These are phyloP conservation scores for Stachybotrys chlorohalonatus DNA, from an alignment of 2,329 filamentous ascomycete species.

Conservation along the genomic window DNA sequence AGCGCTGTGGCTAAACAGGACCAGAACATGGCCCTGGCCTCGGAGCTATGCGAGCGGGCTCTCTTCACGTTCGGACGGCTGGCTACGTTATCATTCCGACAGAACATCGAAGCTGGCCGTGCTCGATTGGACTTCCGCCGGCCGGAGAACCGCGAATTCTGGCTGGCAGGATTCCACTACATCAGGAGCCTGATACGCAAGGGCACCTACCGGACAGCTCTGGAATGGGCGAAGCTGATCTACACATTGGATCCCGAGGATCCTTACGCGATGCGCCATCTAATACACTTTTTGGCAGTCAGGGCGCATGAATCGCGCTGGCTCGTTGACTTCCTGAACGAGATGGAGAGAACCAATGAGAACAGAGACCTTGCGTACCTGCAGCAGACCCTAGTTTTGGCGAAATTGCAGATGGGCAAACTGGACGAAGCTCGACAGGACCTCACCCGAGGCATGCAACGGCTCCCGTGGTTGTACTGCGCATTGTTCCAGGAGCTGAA, in stretches of 20 bases:
- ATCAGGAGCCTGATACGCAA: slow-evolving; percentile 78
- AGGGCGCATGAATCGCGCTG: slow-evolving; percentile 68
- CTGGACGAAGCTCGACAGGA: slow-evolving; percentile 53
- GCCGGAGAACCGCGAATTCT: slow-evolving; percentile 86
- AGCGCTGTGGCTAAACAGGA: slow-evolving; percentile 89
- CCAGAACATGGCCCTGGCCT: slow-evolving; percentile 74
- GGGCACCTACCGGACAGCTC: slow-evolving; percentile 86
- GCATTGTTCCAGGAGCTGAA: slow-evolving; percentile 72
- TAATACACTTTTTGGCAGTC: slow-evolving; percentile 79
- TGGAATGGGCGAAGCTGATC: slow-evolving; percentile 88
- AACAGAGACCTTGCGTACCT: slow-evolving; percentile 53
- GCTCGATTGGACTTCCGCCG: slow-evolving; percentile 73
- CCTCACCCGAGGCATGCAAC: slow-evolving; percentile 59
- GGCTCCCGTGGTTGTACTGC: slow-evolving; percentile 77
- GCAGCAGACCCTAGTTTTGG: slow-evolving; percentile 67
- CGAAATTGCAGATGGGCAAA: slow-evolving; percentile 63
- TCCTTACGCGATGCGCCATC: slow-evolving; percentile 72
- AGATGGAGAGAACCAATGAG: slow-evolving; percentile 23
- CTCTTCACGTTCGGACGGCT: slow-evolving; percentile 91
- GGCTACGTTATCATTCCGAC: slow-evolving; percentile 72
- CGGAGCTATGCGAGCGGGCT: slow-evolving; percentile 82
- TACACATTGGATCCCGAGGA: slow-evolving; percentile 68
- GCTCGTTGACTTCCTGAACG: slow-evolving; percentile 59
- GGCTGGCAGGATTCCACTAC: slow-evolving; percentile 83
- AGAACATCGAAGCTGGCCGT: slow-evolving; percentile 65